Percentiles rank a stretch among this genome's conserved stretches.
Evolutionary conservation across 805 yeast genomes (phyloP).

Genomic region (Metschnikowia cerradonensis): DNA sequence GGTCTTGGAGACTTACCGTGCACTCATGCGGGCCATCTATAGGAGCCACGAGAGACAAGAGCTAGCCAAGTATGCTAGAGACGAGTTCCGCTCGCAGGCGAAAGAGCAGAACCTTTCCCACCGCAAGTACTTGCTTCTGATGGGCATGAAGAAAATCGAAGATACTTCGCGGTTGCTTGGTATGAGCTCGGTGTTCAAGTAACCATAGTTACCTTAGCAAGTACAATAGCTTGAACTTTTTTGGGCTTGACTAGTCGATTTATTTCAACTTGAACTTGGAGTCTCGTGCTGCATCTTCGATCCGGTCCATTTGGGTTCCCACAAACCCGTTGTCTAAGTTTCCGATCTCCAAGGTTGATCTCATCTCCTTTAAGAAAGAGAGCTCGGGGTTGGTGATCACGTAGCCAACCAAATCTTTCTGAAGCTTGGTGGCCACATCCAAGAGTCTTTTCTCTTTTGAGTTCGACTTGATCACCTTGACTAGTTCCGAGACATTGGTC

Average conservation of each 20-base stretch:
- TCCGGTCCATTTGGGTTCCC: slow-evolving; percentile 6
- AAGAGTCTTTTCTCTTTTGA: slow-evolving; percentile 8
- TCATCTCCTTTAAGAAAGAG: slow-evolving; percentile 10
- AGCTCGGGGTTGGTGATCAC: slow-evolving; percentile 10
- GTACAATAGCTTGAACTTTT: too few relatives aligned
- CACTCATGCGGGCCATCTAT: slow-evolving; percentile 30
- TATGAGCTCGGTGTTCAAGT: slow-evolving; percentile 9
- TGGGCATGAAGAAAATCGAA: slow-evolving; percentile 27
- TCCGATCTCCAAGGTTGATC: neutral
- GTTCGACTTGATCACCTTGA: slow-evolving; percentile 11
- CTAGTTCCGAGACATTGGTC: slow-evolving; percentile 12
- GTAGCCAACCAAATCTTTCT: slow-evolving; percentile 9
- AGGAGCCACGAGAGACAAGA: slow-evolving; percentile 35
- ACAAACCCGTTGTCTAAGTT: slow-evolving; percentile 5
- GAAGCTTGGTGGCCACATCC: slow-evolving; percentile 7
- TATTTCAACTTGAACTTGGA: slow-evolving; percentile 12
- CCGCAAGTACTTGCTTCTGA: slow-evolving; percentile 34
- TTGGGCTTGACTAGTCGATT: neutral
- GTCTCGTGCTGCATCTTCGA: slow-evolving; percentile 13
- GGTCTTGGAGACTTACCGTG: slow-evolving; percentile 31
- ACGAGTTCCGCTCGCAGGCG: slow-evolving; percentile 30
- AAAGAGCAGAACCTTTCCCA: slow-evolving; percentile 30
- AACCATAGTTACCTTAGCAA: too few relatives aligned
- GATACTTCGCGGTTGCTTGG: slow-evolving; percentile 24
- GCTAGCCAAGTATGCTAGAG: slow-evolving; percentile 28